A percentile compares a stretch with the other conserved stretches of the same genome.
These are phyloP conservation scores for Candida maesae DNA, from an alignment of 805 yeast species.

Conservation along the genomic window DNA sequence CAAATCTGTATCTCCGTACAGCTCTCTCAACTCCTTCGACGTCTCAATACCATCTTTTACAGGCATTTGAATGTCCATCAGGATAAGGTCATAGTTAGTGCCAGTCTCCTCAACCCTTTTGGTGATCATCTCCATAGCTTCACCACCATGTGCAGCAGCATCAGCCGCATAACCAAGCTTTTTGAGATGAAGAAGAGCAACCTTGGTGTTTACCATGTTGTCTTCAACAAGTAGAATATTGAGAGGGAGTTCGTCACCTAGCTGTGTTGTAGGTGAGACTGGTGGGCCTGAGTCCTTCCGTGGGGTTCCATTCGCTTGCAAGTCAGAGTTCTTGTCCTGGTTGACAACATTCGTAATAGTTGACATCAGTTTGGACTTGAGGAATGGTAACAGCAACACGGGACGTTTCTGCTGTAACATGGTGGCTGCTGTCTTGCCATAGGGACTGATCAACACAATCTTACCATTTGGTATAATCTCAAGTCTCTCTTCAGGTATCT, in stretches of 20 bases:
- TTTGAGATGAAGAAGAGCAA: conserved; percentile 64
- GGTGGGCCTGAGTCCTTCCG: too few species aligned
- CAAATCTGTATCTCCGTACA: conserved; percentile 47
- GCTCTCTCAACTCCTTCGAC: conserved; percentile 63
- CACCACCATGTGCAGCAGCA: conserved; percentile 82
- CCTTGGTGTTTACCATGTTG: conserved; percentile 73
- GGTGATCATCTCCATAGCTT: conserved; percentile 89
- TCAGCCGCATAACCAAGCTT: conserved; percentile 53
- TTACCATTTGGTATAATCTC: background rate
- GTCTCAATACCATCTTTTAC: conserved; percentile 93
- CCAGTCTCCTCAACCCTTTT: conserved; percentile 45
- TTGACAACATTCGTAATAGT: conserved; percentile 3
- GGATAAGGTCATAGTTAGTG: conserved; percentile 77
- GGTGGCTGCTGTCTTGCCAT: conserved; percentile 12
- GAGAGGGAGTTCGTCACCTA: conserved; percentile 33
- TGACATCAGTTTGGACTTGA: conserved; percentile 9
- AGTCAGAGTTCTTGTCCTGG: too few species aligned
- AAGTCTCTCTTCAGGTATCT: conserved; percentile 1
- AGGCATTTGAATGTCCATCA: conserved; percentile 96
- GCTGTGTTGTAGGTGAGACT: background rate
- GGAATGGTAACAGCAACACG: conserved; percentile 19
- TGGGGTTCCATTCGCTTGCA: background rate
- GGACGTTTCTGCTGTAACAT: conserved; percentile 7
- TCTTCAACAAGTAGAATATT: conserved; percentile 87
- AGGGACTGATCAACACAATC: conserved; percentile 14